A percentile compares a stretch with the other conserved stretches of the same genome.
These are phyloP conservation scores for Prunus kanzakura DNA, from an alignment of 306 rosid genomes.

Conservation along the genomic window DNA sequence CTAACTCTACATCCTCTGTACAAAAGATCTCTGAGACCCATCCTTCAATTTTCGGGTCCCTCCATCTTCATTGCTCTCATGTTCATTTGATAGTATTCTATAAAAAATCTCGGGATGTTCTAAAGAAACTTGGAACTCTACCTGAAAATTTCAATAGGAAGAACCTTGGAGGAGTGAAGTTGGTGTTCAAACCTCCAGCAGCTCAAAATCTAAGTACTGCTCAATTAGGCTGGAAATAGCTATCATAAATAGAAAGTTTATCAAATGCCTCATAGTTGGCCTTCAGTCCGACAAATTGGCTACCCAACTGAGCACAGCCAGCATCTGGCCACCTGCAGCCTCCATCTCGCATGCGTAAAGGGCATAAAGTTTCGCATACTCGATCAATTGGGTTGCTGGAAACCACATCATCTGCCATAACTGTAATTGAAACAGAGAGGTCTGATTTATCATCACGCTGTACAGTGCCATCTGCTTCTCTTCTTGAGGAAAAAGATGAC, in stretches of 20 bases:
- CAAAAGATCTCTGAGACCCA: constrained; percentile 46
- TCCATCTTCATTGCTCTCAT: constrained; percentile 14
- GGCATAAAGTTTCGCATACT: constrained; percentile 75
- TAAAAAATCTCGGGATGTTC: constrained; percentile 16
- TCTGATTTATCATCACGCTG: constrained; percentile 47
- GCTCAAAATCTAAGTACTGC: constrained; percentile 5
- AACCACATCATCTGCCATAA: constrained; percentile 35
- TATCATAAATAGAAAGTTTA: constrained; percentile 67
- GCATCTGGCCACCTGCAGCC: constrained; percentile 90
- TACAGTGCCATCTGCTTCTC: constrained; percentile 29
- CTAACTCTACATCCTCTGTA: constrained; percentile 47
- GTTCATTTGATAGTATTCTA: neutral
- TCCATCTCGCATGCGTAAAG: constrained; percentile 63
- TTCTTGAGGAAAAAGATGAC: constrained; percentile 32
- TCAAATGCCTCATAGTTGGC: constrained; percentile 95
- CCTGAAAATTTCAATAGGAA: neutral
- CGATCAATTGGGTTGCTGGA: constrained; percentile 38
- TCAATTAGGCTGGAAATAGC: constrained; percentile 70
- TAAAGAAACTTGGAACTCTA: neutral
- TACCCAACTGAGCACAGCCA: constrained; percentile 76
- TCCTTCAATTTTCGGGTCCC: constrained; percentile 28
- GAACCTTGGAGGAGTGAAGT: neutral
- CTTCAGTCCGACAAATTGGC: constrained; percentile 86
- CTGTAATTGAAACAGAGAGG: constrained; percentile 44
- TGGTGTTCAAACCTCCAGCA: neutral